Base-by-base conservation (phyloP, 1,284 basidiomycete species). In the Naganishia sp. region DNA sequence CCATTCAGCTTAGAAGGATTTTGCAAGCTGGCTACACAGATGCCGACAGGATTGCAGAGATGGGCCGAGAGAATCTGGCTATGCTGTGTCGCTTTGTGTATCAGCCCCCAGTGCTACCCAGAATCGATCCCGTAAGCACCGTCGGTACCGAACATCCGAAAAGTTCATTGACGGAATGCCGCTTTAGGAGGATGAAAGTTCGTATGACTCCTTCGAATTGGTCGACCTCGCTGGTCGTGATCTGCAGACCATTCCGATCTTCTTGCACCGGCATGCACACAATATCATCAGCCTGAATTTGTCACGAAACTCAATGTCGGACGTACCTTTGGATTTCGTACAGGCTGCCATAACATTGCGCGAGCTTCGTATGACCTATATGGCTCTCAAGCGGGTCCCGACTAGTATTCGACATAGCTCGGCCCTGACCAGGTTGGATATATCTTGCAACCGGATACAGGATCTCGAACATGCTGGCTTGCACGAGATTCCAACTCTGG, bases 241-340 rank as follows among this genome's bases (percentile, higher is more conserved):
- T 72, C 82, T 99, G 17, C 89, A 91, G 68, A 91, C 94, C 31
- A 90, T 99, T 53, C 96, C 96, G 2, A 89, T 96, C 71, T 84
- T 89, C 69, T 83, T 98, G 5, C 93, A 99, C 77, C 84, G 87
- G 67, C 88, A 93, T 71, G 93, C 94, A 2, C 87, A 91, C 72
- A 86, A 86, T 57, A 94, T 99, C 74, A 83, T 91, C 71, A 88
- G 85, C 58, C 87, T 99, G 67, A 92, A 93, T 72, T 85, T 99
- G 9, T 95, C 94, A 2, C 87, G 90, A 67, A 99, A 99, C 75
- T 94, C 95, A 1, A 93, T 96, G 85, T 86, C 94, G 63, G 95
- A 99, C 77, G 88, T 99, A 43, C 96, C 96, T 0, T 86, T 92
- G 56, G 96, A 99, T 80, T 99, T 99, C 76, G 89, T 97, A 60